Evolutionary conservation across 108 stramenopile genomes (phyloP).

Genomic region (Poteriospumella lacustris): DNA sequence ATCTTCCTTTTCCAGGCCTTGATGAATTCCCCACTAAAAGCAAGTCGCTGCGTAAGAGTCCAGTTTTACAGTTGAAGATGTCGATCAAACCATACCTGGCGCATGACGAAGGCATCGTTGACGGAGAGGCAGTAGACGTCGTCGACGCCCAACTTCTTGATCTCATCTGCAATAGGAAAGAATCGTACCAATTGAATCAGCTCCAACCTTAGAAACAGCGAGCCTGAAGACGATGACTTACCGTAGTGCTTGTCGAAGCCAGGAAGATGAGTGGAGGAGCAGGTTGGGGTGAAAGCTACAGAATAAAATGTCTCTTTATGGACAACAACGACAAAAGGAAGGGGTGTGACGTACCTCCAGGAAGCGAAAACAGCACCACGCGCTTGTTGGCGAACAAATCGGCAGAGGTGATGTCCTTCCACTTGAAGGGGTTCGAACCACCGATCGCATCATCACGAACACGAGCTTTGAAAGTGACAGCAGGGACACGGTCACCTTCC

Average conservation of each 20-base stretch:
- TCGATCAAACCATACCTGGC: slow-evolving; percentile 43
- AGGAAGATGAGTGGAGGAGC: slow-evolving; percentile 54
- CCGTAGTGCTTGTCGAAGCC: slow-evolving; percentile 51
- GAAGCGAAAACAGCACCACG: not conserved
- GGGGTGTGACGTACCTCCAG: too few relatives aligned
- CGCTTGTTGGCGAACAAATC: slow-evolving; percentile 53
- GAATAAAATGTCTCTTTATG: too few relatives aligned
- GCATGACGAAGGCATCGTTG: slow-evolving; percentile 65
- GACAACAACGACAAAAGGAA: too few relatives aligned
- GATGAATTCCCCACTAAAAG: slow-evolving; percentile 10
- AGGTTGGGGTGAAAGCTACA: slow-evolving; percentile 52
- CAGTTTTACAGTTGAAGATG: not conserved
- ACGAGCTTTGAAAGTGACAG: slow-evolving; percentile 49
- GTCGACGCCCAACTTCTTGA: slow-evolving; percentile 52
- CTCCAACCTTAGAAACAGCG: not conserved
- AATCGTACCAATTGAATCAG: too few relatives aligned
- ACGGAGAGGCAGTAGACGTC: slow-evolving; percentile 58
- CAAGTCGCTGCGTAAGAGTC: not conserved
- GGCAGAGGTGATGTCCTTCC: slow-evolving; percentile 51
- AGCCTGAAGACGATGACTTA: not conserved
- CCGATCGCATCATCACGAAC: slow-evolving; percentile 39
- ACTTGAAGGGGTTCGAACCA: slow-evolving; percentile 50
- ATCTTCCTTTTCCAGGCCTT: slow-evolving; percentile 45
- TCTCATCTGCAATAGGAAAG: slow-evolving; percentile 36
- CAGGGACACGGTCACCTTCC: slow-evolving; percentile 51